Base-by-base conservation (phyloP, 2,329 filamentous ascomycete species). In the Ploettnerulaceae sp. region DNA sequence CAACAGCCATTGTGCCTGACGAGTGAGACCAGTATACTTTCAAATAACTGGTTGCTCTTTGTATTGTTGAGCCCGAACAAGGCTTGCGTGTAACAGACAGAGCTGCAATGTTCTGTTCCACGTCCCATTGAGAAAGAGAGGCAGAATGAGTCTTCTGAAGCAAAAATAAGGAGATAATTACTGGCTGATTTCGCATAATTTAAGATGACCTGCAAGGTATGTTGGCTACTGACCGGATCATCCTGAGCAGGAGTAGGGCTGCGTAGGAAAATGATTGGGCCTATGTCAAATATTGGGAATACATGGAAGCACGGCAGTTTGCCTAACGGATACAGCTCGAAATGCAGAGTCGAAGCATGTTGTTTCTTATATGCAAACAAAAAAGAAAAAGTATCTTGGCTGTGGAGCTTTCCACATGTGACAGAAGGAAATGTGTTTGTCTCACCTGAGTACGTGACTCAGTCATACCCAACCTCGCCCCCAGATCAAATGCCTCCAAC, bases 11-110 rank as follows among this genome's bases (percentile, higher is more conserved):
- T 35, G n/a, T 49, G 21, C 44, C 37, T 17, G 20, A 21, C 25
- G 31, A 28, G 51, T 41, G 31, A 24, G 26, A 45, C 34, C 33
- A 53, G 56, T 54, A 55, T 58, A 52, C 53, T 55, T 39, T 6
- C 35, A 17, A 40, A 40, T 36, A 22, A 52, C 46, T 52, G 50
- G 47, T 49, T 46, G 49, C 39, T 12, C 8, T 45, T 28, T 39
- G 34, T 36, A 48, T 34, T 43, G 36, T 43, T 44, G 26, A 38
- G 47, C 39, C 44, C 32, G 26, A 45, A 51, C 26, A 32, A 55
- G 52, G 55, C 51, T 53, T 47, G 21, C 35, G 53, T 57, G 54
- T 51, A 42, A 58, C 55, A 49, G 49, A 47, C 24, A 25, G 28
- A 54, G 11, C 15, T 43, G 46, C 39, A 40, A 47, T 41, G 41